These are phyloP conservation scores for Sporothrix schenckii DNA, from an alignment of 2,329 filamentous ascomycete genomes.

Conservation along the genomic window DNA sequence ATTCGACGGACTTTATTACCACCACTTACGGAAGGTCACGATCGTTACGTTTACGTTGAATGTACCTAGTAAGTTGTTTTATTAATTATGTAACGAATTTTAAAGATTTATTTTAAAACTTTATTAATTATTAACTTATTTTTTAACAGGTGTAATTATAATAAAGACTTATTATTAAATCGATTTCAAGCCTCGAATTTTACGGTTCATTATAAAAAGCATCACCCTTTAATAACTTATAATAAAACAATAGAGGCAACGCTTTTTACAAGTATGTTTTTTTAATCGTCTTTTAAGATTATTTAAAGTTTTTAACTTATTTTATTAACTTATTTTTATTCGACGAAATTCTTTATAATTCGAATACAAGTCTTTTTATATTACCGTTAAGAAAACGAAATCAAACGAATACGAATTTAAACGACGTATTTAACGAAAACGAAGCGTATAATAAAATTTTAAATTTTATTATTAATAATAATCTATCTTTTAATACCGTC, in stretches of 20 bases:
- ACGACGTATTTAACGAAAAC: too few relatives aligned
- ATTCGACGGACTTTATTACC: too few relatives aligned
- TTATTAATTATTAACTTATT: neutral
- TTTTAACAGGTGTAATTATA: neutral
- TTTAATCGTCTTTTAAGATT: neutral
- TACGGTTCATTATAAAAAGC: neutral
- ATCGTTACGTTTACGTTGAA: neutral
- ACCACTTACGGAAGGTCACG: too few relatives aligned
- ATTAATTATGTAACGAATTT: neutral
- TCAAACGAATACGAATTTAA: too few relatives aligned
- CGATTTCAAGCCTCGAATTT: neutral
- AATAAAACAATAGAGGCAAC: neutral
- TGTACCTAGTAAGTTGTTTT: neutral
- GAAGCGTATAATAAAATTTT: too few relatives aligned
- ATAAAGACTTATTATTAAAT: neutral
- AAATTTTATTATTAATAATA: neutral
- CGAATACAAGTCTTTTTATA: too few relatives aligned
- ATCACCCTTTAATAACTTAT: neutral
- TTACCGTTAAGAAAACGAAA: too few relatives aligned
- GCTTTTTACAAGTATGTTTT: neutral
- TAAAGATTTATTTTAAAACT: neutral
- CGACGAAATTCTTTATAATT: too few relatives aligned
- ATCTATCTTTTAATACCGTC: neutral
- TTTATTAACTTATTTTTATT: neutral
- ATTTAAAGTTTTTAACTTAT: neutral